Evolutionary conservation across 345 rosid species (phyloP).

Genomic region (Balakata baccata): DNA sequence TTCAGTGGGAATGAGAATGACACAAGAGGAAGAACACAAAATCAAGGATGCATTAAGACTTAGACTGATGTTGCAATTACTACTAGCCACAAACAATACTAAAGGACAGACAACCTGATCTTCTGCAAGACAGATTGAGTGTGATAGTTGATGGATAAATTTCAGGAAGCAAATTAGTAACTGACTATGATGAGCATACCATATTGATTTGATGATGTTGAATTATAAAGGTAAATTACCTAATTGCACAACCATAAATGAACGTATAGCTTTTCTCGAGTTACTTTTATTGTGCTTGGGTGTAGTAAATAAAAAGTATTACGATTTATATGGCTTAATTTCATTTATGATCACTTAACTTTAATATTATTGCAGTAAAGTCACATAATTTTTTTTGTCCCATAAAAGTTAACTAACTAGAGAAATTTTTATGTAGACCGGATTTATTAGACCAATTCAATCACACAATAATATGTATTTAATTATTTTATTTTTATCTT

Average conservation of each 20-base stretch:
- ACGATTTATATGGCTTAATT: too few species aligned
- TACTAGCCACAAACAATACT: neutral
- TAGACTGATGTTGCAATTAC: neutral
- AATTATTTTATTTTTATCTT: too few species aligned
- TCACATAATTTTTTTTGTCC: too few species aligned
- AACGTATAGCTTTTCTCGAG: neutral
- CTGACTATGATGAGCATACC: neutral
- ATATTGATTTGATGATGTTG: neutral
- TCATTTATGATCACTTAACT: too few species aligned
- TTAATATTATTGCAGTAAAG: too few species aligned
- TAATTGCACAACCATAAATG: neutral
- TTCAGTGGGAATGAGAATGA: neutral
- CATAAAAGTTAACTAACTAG: too few species aligned
- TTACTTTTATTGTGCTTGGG: neutral
- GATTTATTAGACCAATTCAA: too few species aligned
- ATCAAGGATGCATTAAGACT: neutral
- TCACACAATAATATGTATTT: too few species aligned
- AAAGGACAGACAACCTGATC: neutral
- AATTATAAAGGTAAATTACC: neutral
- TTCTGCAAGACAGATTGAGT: neutral
- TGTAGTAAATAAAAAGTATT: neutral
- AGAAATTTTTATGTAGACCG: too few species aligned
- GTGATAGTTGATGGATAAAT: neutral
- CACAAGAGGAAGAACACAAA: neutral
- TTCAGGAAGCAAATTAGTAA: neutral